Evolutionary conservation across 2,329 filamentous ascomycete genomes (phyloP).

Genomic region (Penicillium sclerotiorum): DNA sequence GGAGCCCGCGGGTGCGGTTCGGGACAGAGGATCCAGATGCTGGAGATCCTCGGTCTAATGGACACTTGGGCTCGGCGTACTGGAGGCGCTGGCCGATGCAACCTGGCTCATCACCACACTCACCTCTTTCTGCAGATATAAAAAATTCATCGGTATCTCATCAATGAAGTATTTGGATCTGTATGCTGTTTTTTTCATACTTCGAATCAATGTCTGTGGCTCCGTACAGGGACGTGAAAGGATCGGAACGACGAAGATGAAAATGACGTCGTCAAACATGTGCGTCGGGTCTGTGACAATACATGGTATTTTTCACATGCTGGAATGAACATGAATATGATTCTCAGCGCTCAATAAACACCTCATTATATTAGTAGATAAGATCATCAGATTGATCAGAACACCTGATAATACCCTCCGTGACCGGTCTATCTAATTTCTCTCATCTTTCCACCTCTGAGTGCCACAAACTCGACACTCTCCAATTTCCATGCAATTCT

Average conservation of each 20-base stretch:
- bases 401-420: no score
- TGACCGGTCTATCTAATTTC: background rate
- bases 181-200: background rate
- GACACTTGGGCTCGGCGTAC: constrained; percentile 21
- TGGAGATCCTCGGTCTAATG: constrained; percentile 45
- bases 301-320: constrained; percentile 27
- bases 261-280: constrained; percentile 27
- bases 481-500: background rate
- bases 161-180: background rate
- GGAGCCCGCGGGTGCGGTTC: constrained; percentile 32
- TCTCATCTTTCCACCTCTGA: background rate
- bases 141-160: constrained; percentile 16
- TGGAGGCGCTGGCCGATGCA: constrained; percentile 10
- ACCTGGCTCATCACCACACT: background rate
- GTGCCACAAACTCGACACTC: background rate
- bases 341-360: background rate
- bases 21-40: constrained; percentile 41
- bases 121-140: background rate
- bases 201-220: background rate
- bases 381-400: background rate
- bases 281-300: constrained; percentile 21
- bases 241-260: constrained; percentile 8
- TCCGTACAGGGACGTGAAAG: constrained; percentile 1
- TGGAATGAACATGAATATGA: background rate
- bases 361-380: background rate